Evolutionary conservation across 768 basidiomycete species (phyloP).

Genomic region (Phanerochaete carnosa): DNA sequence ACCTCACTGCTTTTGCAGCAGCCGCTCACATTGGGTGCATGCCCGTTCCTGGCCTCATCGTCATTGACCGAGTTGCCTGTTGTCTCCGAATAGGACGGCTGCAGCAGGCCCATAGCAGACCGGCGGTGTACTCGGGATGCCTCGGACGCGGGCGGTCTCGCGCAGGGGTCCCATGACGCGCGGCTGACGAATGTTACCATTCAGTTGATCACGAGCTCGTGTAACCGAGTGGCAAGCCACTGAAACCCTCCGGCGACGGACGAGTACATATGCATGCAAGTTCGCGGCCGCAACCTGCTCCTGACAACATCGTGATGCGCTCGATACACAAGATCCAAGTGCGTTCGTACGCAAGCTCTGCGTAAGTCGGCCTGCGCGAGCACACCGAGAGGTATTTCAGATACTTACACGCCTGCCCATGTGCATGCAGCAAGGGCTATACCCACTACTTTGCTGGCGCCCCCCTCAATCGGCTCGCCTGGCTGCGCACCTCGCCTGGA

Average conservation of each 20-base stretch:
- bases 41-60: not conserved
- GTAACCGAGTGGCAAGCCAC: not conserved
- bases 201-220: constrained; percentile 1
- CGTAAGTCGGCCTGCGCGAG: not conserved
- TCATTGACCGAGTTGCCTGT: not conserved
- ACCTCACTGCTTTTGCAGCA: not conserved
- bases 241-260: not conserved
- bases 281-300: not conserved
- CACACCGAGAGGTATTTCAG: not conserved
- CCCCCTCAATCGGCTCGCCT: constrained; percentile 75
- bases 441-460: constrained; percentile 52
- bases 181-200: constrained; percentile 5
- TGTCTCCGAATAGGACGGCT: not conserved
- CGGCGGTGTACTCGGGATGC: not conserved
- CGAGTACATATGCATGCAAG: not conserved
- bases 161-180: not conserved
- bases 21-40: not conserved
- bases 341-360: not conserved
- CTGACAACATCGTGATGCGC: not conserved
- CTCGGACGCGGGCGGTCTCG: not conserved
- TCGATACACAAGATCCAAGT: constrained; percentile 1
- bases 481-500: constrained; percentile 65
- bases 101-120: not conserved
- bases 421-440: constrained; percentile 7
- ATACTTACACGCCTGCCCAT: not conserved